phyloP scores from a whole-genome alignment of 2,329 filamentous ascomycete species.

The Xylariaceae sp. region DNA sequence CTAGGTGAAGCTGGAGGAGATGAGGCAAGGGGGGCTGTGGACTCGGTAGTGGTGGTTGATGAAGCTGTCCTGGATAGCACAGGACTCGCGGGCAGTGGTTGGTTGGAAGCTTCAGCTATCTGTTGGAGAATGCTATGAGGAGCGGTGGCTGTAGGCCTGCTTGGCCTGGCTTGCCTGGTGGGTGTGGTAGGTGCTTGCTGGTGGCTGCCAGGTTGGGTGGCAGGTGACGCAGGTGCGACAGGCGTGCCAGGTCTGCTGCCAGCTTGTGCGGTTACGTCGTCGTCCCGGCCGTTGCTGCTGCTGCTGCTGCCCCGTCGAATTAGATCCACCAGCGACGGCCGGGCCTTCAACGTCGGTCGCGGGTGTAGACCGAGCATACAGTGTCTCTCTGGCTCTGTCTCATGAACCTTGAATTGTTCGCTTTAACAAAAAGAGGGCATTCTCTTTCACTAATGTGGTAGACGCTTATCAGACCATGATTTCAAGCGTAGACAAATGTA shows the following conservation, averaged over 20 bases:
- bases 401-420: too few species aligned
- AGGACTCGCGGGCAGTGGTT: conserved; percentile 27
- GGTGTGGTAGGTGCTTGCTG: conserved; percentile 1
- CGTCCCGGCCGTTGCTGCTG: conserved; percentile 16
- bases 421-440: too few species aligned
- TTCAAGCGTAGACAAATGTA: too few species aligned
- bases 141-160: too few species aligned
- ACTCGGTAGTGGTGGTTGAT: conserved; percentile 20
- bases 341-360: conserved; percentile 47
- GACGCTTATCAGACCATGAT: too few species aligned
- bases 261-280: not conserved
- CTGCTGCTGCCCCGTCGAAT: conserved; percentile 27
- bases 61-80: conserved; percentile 23
- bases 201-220: conserved; percentile 9
- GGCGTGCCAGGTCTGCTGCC: conserved; percentile 17
- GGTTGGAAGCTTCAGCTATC: conserved; percentile 19
- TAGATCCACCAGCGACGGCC: conserved; percentile 51
- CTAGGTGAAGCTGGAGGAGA: conserved; percentile 28
- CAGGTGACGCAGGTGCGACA: conserved; percentile 19
- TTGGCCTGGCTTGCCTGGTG: too few species aligned
- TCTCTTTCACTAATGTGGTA: too few species aligned
- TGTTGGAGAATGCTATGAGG: too few species aligned
- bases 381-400: too few species aligned
- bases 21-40: conserved; percentile 23
- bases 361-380: conserved; percentile 47